Conservation (phyloP, 805 yeast species). For the Candida sonorensis region DNA sequence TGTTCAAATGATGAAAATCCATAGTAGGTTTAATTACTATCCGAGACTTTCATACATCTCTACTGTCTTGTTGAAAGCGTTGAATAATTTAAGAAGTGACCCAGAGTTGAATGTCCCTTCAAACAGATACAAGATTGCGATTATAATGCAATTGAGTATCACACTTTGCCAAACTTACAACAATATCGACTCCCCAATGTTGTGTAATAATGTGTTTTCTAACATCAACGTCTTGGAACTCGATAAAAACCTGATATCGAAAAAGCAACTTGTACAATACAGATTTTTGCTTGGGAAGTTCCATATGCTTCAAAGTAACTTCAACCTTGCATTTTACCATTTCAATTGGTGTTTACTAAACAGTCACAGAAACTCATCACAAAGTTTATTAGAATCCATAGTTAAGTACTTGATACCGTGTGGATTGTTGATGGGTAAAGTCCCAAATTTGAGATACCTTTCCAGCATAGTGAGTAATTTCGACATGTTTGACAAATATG, state of each 20-base stretch:
- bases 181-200: conserved; percentile 44
- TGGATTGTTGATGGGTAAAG: conserved; percentile 44
- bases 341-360: conserved; percentile 42
- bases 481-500: conserved; percentile 28
- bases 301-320: conserved; percentile 45
- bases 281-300: conserved; percentile 48
- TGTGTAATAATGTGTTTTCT: conserved; percentile 56
- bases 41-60: conserved; percentile 45
- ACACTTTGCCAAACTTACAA: conserved; percentile 47
- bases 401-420: conserved; percentile 45
- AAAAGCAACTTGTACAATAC: conserved; percentile 42
- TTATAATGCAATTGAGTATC: conserved; percentile 43
- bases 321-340: conserved; percentile 40
- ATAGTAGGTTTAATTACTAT: conserved; percentile 23
- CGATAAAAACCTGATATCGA: conserved; percentile 33
- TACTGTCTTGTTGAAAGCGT: conserved; percentile 38
- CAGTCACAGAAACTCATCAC: conserved; percentile 23
- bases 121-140: conserved; percentile 32
- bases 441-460: conserved; percentile 31
- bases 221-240: conserved; percentile 49
- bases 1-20: conserved; percentile 32
- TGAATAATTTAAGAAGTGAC: conserved; percentile 45
- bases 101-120: conserved; percentile 28
- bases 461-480: conserved; percentile 9
- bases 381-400: conserved; percentile 29